Conservation (phyloP, 208 protist genomes). For the Trypanosoma caninum region DNA sequence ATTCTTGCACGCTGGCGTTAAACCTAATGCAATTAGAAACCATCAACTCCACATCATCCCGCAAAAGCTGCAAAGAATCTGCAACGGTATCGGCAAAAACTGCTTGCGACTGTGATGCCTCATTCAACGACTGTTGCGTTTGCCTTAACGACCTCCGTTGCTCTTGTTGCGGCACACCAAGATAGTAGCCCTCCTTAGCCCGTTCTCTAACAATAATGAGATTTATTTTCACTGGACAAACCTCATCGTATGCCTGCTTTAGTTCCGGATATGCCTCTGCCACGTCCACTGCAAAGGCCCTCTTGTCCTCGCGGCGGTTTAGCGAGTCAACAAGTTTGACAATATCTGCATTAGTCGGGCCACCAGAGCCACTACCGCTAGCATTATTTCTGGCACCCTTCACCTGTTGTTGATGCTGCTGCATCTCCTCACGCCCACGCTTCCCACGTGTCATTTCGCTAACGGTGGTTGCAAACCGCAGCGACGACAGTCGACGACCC, state of each 20-base stretch:
- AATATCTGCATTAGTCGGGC: conserved; percentile 25
- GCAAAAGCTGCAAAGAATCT: conserved; percentile 48
- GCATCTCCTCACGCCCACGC: conserved; percentile 4
- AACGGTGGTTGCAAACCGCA: conserved; percentile 28
- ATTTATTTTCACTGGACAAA: conserved; percentile 81
- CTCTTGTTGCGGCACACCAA: conserved; percentile 5
- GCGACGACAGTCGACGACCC: conserved; percentile 54
- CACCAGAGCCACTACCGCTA: neutral
- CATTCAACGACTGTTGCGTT: conserved; percentile 1
- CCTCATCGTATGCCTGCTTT: conserved; percentile 49
- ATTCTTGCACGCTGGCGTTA: conserved; percentile 56
- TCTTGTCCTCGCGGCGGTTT: conserved; percentile 63
- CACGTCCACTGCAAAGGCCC: conserved; percentile 79
- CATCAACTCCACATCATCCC: conserved; percentile 79
- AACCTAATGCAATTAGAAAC: conserved; percentile 83
- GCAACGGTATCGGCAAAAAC: conserved; percentile 58
- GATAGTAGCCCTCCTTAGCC: conserved; percentile 62
- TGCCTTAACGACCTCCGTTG: neutral
- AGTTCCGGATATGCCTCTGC: conserved; percentile 71
- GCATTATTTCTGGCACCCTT: neutral
- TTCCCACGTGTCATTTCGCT: neutral
- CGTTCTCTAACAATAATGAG: conserved; percentile 60
- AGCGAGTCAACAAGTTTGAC: conserved; percentile 56
- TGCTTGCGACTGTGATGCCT: neutral
- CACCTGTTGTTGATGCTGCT: neutral